Conservation (phyloP, 2,329 filamentous ascomycete species). For the Penicillium sp. region DNA sequence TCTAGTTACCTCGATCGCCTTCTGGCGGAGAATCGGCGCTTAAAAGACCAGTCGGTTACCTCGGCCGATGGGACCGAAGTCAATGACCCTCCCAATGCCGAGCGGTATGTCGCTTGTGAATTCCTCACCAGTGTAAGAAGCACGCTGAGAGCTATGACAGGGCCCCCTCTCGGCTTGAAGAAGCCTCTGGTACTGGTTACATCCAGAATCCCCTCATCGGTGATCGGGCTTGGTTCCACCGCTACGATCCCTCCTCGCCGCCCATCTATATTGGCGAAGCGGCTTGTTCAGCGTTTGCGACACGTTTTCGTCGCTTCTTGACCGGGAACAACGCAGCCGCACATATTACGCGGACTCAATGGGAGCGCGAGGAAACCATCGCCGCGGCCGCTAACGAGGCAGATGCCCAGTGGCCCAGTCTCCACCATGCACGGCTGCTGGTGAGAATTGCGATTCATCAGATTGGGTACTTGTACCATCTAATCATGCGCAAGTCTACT, state of each 20-base stretch:
- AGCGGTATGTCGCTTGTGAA: slow-evolving; percentile 10
- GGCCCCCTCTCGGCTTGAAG: slow-evolving; percentile 17
- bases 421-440: slow-evolving; percentile 37
- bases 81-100: slow-evolving; percentile 13
- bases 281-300: slow-evolving; percentile 42
- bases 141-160: neutral
- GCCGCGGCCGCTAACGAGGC: slow-evolving; percentile 28
- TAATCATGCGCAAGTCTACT: slow-evolving; percentile 39
- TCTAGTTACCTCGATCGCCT: slow-evolving; percentile 32
- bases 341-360: slow-evolving; percentile 37
- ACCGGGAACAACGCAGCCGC: slow-evolving; percentile 31
- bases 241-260: slow-evolving; percentile 36
- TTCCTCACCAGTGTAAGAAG: neutral
- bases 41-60: slow-evolving; percentile 31
- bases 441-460: slow-evolving; percentile 39
- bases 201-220: slow-evolving; percentile 36
- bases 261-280: slow-evolving; percentile 41
- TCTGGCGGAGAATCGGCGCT: slow-evolving; percentile 32
- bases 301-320: slow-evolving; percentile 38
- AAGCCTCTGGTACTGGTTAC: slow-evolving; percentile 29
- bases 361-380: slow-evolving; percentile 33
- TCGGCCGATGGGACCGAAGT: slow-evolving; percentile 28
- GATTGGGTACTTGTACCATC: slow-evolving; percentile 37
- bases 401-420: slow-evolving; percentile 35
- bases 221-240: slow-evolving; percentile 39